phyloP scores from a whole-genome alignment of 2,329 filamentous ascomycete genomes.

The Penicillium sp. region DNA sequence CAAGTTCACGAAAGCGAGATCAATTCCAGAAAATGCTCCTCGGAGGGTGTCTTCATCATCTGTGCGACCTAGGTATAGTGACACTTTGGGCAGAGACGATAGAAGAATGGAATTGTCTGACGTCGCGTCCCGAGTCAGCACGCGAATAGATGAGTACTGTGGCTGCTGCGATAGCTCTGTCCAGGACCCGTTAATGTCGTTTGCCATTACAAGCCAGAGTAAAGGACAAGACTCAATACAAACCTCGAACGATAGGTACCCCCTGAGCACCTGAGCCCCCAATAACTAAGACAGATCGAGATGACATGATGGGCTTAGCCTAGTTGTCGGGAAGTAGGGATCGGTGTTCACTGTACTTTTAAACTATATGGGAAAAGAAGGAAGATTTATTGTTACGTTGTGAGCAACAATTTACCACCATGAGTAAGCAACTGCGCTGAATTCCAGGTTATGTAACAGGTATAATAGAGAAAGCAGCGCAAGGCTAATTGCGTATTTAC shows the following conservation, averaged over 20 bases:
- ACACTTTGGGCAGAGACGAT: conserved; percentile 46
- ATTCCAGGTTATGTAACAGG: too few relatives aligned
- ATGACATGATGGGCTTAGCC: too few relatives aligned
- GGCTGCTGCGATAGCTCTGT: not conserved
- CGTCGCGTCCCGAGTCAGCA: conserved; percentile 49
- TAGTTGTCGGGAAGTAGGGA: too few relatives aligned
- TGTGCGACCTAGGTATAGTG: conserved; percentile 49
- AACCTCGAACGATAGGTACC: not conserved
- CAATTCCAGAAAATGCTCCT: conserved; percentile 44
- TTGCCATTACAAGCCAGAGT: not conserved
- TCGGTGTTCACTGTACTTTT: too few relatives aligned
- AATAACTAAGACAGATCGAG: not conserved
- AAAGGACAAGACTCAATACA: not conserved
- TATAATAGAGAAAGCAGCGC: too few relatives aligned
- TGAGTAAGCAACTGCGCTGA: too few relatives aligned
- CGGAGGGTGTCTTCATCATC: conserved; percentile 46
- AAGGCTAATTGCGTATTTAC: too few relatives aligned
- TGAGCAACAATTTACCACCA: too few relatives aligned
- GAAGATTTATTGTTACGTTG: too few relatives aligned
- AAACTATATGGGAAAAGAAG: too few relatives aligned
- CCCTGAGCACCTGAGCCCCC: not conserved
- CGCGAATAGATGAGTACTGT: conserved; percentile 2
- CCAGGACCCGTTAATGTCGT: not conserved
- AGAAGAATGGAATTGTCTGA: conserved; percentile 46
- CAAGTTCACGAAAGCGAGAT: conserved; percentile 53